Evolutionary conservation across 306 rosid genomes (phyloP).

Genomic region (Trifolium subterraneum): DNA sequence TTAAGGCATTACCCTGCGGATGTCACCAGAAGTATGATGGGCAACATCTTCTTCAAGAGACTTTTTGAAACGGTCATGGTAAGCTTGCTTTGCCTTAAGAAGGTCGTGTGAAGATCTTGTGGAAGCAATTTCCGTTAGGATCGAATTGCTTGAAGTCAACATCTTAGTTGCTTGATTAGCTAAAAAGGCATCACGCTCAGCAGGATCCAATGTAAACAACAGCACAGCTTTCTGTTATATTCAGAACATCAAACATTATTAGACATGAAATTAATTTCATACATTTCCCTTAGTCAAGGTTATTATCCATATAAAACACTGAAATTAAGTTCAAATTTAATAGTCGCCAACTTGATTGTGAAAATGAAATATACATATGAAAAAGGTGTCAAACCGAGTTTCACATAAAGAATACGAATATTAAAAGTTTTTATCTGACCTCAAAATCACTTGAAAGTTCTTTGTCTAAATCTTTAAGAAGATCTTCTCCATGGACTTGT

Average conservation of each 20-base stretch:
- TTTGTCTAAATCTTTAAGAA: slow-evolving; percentile 63
- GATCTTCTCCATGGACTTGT: slow-evolving; percentile 63
- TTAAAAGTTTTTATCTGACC: slow-evolving; percentile 48
- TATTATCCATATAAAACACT: slow-evolving; percentile 29
- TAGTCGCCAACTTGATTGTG: not conserved
- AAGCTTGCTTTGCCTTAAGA: slow-evolving; percentile 58
- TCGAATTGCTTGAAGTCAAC: slow-evolving; percentile 47
- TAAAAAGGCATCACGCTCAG: slow-evolving; percentile 73
- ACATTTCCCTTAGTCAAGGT: slow-evolving; percentile 18
- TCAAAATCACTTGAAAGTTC: slow-evolving; percentile 76
- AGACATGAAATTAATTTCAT: slow-evolving; percentile 19
- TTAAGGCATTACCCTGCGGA: slow-evolving; percentile 62
- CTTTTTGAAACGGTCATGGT: slow-evolving; percentile 63
- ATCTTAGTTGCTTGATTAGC: slow-evolving; percentile 63
- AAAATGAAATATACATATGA: not conserved
- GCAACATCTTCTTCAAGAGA: slow-evolving; percentile 84
- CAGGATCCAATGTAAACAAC: slow-evolving; percentile 66
- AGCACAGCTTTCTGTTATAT: slow-evolving; percentile 45
- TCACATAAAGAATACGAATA: not conserved
- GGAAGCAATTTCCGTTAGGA: slow-evolving; percentile 67
- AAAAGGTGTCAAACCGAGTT: not conserved
- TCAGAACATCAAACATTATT: slow-evolving; percentile 22
- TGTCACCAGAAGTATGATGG: slow-evolving; percentile 59
- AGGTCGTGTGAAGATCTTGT: slow-evolving; percentile 69
- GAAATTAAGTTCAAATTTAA: slow-evolving; percentile 10